These are phyloP conservation scores for Arthrocladium fulminans DNA, from an alignment of 2,329 filamentous ascomycete genomes.

Conservation along the genomic window DNA sequence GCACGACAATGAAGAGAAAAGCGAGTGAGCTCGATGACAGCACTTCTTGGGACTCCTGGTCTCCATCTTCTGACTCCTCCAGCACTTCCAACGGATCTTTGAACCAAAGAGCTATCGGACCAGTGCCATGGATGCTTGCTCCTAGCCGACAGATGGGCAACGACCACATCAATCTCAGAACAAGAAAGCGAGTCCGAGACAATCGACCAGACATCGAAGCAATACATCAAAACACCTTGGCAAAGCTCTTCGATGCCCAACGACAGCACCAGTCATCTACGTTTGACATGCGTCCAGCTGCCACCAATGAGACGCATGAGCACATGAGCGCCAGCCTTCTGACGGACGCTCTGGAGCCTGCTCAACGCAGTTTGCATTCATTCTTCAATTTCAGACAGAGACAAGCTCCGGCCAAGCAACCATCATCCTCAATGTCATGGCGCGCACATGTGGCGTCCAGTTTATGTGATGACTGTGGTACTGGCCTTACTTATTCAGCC, in stretches of 20 bases:
- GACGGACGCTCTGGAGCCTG: neutral
- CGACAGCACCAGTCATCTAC: slow-evolving; percentile 9
- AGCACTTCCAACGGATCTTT: neutral
- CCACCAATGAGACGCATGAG: neutral
- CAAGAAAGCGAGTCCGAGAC: slow-evolving; percentile 51
- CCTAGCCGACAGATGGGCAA: neutral
- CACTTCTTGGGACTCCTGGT: neutral
- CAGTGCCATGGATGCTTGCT: neutral
- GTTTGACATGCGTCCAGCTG: neutral
- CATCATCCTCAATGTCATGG: neutral
- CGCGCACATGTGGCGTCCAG: neutral
- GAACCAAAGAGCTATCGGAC: neutral
- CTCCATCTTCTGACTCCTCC: neutral
- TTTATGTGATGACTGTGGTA: slow-evolving; percentile 6
- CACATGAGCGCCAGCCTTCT: neutral
- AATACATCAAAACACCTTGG: slow-evolving; percentile 28
- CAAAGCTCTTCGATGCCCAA: slow-evolving; percentile 20
- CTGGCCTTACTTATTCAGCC: neutral
- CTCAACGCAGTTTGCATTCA: slow-evolving; percentile 15
- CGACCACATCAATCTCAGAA: slow-evolving; percentile 45
- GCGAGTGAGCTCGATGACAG: slow-evolving; percentile 3
- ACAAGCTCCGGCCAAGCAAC: neutral
- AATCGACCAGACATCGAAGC: slow-evolving; percentile 48
- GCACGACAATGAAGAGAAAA: slow-evolving; percentile 7
- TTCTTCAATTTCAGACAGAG: slow-evolving; percentile 12